These are phyloP conservation scores for Acanthamoeba triangularis DNA, from an alignment of 208 protist species.

Conservation along the genomic window DNA sequence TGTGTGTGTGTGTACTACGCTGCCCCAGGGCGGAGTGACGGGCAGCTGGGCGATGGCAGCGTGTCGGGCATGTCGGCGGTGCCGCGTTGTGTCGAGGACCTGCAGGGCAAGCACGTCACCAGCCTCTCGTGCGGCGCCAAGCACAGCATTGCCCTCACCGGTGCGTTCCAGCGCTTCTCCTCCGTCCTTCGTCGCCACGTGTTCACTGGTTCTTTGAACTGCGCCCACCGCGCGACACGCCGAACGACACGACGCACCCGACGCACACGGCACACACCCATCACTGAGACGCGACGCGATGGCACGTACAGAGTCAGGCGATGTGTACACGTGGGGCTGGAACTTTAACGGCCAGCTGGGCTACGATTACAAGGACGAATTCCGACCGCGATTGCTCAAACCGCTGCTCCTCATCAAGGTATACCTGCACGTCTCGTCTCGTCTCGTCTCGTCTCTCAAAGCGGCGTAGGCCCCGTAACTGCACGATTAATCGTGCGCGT, in stretches of 20 bases:
- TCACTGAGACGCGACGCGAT: neutral
- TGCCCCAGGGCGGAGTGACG: constrained; percentile 17
- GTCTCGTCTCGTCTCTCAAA: neutral
- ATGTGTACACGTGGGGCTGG: constrained; percentile 35
- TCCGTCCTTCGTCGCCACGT: no score
- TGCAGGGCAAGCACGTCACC: constrained; percentile 18
- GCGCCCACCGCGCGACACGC: no score
- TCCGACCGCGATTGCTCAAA: constrained; percentile 6
- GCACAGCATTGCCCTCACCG: constrained; percentile 30
- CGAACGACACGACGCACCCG: neutral
- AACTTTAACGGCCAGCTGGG: constrained; percentile 41
- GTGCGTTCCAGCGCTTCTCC: neutral
- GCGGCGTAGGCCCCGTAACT: neutral
- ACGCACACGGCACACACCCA: neutral
- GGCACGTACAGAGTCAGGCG: neutral
- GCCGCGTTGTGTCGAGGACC: constrained; percentile 7
- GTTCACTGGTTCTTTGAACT: no score
- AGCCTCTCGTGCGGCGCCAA: constrained; percentile 32
- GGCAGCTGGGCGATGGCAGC: neutral
- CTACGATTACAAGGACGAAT: constrained; percentile 51
- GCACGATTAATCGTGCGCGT: no score
- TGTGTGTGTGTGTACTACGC: neutral
- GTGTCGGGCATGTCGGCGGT: constrained; percentile 14
- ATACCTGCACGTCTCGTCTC: neutral
- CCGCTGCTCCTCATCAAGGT: constrained; percentile 42